Conservation (phyloP, 2,329 filamentous ascomycete species). For the Nemania sp. region DNA sequence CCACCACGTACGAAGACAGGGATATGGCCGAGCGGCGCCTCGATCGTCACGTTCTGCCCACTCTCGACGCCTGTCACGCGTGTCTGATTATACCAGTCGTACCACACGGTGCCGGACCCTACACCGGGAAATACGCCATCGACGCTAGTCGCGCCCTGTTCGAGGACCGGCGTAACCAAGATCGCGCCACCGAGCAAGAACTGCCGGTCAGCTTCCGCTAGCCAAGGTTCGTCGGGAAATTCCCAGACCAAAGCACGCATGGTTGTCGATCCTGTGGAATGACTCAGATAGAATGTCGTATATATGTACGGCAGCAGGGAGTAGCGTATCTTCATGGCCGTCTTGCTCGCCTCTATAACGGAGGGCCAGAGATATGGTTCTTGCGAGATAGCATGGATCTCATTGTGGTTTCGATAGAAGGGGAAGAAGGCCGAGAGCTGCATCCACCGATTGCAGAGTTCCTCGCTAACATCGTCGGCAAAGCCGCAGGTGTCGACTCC, state of each 20-base stretch:
- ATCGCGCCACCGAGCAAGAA: conserved; percentile 71
- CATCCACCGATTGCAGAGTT: conserved; percentile 77
- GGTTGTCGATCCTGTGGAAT: conserved; percentile 67
- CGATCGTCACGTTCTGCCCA: conserved; percentile 47
- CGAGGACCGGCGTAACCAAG: conserved; percentile 69
- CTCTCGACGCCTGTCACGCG: conserved; percentile 46
- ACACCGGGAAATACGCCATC: conserved; percentile 71
- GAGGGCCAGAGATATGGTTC: conserved; percentile 73
- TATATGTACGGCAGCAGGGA: conserved; percentile 75
- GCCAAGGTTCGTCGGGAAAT: conserved; percentile 70
- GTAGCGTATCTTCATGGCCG: conserved; percentile 72
- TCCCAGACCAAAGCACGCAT: conserved; percentile 76
- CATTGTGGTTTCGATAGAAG: conserved; percentile 79
- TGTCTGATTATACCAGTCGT: conserved; percentile 76
- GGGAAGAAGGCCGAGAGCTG: conserved; percentile 74
- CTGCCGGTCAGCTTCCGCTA: conserved; percentile 69
- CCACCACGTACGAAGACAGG: conserved; percentile 73
- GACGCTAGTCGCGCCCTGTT: conserved; percentile 62
- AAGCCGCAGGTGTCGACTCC: conserved; percentile 73
- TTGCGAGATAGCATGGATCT: conserved; percentile 61
- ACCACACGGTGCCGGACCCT: conserved; percentile 65
- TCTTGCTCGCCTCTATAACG: conserved; percentile 65
- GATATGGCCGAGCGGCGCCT: conserved; percentile 64
- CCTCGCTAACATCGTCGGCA: conserved; percentile 65
- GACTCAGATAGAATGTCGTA: conserved; percentile 69